Evolutionary conservation across 257 asterid species (phyloP), one percentile per base, ranked within the genome.

Genomic region (Ehretia macrophylla): DNA sequence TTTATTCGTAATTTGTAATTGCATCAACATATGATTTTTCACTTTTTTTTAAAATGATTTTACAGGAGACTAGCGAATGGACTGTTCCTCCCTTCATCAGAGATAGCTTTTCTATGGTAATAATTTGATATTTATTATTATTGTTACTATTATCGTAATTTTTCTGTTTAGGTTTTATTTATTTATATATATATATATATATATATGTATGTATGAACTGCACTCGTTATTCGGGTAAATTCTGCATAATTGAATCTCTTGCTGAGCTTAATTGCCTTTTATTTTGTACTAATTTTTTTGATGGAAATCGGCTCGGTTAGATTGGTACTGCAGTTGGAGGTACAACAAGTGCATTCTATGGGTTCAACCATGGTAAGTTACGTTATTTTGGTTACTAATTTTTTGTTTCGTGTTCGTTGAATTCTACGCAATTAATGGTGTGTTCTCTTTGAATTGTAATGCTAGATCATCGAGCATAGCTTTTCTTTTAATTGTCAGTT

Each of bases 261-360:
- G 10, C 19, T 27, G 17, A n/a, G n/a, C n/a, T 17, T 12, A 20
- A 5, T 50, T 11, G 14, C 54, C 14, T 14, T n/a, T 58, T 14
- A 58, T 64, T 65, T 35, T 2, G 12, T 10, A 21, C 22, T 54
- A 16, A 32, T 32, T 63, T 18, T 59, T 27, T 27, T 17, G 19
- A 35, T 21, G 8, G 11, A 8, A 39, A 38, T 51, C 22, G 22
- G 6, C 49, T 51, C n/a, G 22, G 13, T 56, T 71, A 91, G 95
- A 91, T 91, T 60, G 98, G 98, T 55, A 76, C 96, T 54, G 98
- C 96, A 13, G 92, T 90, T 72, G 98, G 96, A 5, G 95, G 96
- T 54, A 82, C 82, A 5, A 79, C 91, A 37, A 88, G 95, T 50
- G 83, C 94, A 14, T 87, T 90, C 57, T 87, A 88, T 70, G 94